phyloP scores from a whole-genome alignment of 805 yeast genomes.

The Metschnikowia gelsemii region DNA sequence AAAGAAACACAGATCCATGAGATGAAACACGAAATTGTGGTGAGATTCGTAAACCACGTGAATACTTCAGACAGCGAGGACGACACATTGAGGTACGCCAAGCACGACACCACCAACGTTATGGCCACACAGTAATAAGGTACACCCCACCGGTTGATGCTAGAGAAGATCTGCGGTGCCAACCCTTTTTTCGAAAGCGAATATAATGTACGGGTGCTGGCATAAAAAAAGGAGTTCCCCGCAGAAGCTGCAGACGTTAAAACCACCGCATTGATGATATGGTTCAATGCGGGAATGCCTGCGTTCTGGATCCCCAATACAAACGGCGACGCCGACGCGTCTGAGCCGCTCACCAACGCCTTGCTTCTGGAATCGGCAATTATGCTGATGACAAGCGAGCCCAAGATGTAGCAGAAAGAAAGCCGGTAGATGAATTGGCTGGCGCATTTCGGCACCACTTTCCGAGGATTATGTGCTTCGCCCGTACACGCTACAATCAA shows the following conservation, averaged over 20 bases:
- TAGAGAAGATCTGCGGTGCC: slow-evolving; percentile 19
- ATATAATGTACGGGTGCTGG: slow-evolving; percentile 21
- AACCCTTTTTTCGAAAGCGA: slow-evolving; percentile 20
- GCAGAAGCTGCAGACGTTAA: slow-evolving; percentile 57
- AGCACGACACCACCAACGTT: slow-evolving; percentile 40
- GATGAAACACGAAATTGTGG: slow-evolving; percentile 65
- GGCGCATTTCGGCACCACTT: slow-evolving; percentile 61
- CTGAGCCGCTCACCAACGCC: slow-evolving; percentile 25
- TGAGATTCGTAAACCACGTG: slow-evolving; percentile 63
- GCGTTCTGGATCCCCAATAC: slow-evolving; percentile 77
- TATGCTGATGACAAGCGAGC: slow-evolving; percentile 42
- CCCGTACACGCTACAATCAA: slow-evolving; percentile 53
- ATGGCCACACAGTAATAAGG: slow-evolving; percentile 36
- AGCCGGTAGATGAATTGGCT: slow-evolving; percentile 54
- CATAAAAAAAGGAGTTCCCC: slow-evolving; percentile 23
- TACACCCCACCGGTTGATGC: slow-evolving; percentile 44
- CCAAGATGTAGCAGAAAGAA: slow-evolving; percentile 40
- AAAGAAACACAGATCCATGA: slow-evolving; percentile 57
- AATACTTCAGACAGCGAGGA: slow-evolving; percentile 54
- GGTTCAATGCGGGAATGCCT: slow-evolving; percentile 65
- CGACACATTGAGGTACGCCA: slow-evolving; percentile 56
- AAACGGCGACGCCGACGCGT: slow-evolving; percentile 76
- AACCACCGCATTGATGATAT: slow-evolving; percentile 75
- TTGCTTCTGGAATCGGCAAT: slow-evolving; percentile 32
- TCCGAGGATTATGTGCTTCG: slow-evolving; percentile 58